Base-by-base conservation (phyloP, 495 filamentous ascomycete genomes). In the Penicillium paxilli region DNA sequence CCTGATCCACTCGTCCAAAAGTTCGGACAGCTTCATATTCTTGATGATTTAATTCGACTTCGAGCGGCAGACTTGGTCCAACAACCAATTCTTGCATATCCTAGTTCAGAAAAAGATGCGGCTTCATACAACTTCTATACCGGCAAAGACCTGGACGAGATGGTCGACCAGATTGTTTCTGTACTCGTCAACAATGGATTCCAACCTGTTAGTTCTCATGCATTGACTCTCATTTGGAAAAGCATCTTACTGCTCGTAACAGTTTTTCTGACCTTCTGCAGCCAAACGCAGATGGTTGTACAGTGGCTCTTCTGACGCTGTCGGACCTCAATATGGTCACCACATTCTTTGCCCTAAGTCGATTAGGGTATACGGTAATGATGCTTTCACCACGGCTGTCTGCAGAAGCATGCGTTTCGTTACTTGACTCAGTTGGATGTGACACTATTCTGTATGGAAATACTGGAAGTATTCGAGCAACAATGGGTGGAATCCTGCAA, bases 371-470 rank as follows among this genome's bases (percentile, higher is more conserved):
- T 54, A 81, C 77, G 5, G 71, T 79, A 20, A 73, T 87, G 58
- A 79, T 82, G 55, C 65, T 87, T 10, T 87, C 84, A 0, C 81
- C 81, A 14, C 78, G 84, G 32, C 64, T 86, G 14, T 73, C 80
- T 7, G 67, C 75, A 0, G 63, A 68, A 4, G 83, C 82, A 24
- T 81, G 76, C 52, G 70, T 77, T 14, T 76, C 80, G 25, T 60
- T 87, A 4, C 69, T 87, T 1, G 60, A 74, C 38, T 66, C 70
- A 12, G 76, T 78, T 5, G 56, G 67, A 3, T 82, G 79, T 19
- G 73, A 76, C 47, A 67, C 70, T 11, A 66, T 82, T 19, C 53
- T 81, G 8, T 73, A 74, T 47, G 69, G 71, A 4, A 62, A 67
- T 22, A 74, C 76, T 7, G 23, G 62, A 7, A 69, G 55, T 25